Base-by-base conservation (phyloP, 768 basidiomycete species). In the Agaricus subrufescens region DNA sequence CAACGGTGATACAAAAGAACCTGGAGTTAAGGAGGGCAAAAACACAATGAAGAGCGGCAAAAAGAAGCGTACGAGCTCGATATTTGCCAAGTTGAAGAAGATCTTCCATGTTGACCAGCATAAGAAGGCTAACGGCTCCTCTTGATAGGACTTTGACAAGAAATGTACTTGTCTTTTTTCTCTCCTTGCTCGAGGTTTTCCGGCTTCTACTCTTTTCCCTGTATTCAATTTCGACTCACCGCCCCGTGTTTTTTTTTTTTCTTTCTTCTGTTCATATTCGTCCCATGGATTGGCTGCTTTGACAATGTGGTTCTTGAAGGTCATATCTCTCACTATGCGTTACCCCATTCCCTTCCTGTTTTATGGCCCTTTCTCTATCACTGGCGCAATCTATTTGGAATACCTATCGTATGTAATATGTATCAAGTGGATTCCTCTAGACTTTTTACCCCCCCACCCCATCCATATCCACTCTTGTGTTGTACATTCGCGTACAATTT, bases 11-110 rank as follows among this genome's bases (percentile, higher is more conserved):
- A 46, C 40, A 7, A 14, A 43, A 11, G 52, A 53, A 34, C 37
- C 37, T 23, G 43, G 44, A 10, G 52, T 27, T 12, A 25, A 44
- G 19, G 47, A 56, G 23, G 46, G 47, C 19, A 49, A 34, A 29
- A 39, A 29, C 6, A 70, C 74, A 1, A 51, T 61, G n/a, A 67
- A 11, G 34, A 34, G 34, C 11, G 34, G 65, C 14, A 71, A 76
- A 56, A 83, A 84, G 72, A 85, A 83, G 64, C 72, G 73, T 45
- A 65, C 27, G 25, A 34, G 68, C 5, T 84, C 84, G 14, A 64
- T 86, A 30, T 75, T 87, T 51, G 77, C 76, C 26, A 84, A 75
- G 61, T 39, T 81, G 50, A 85, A 80, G 63, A 64, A 74, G 40
- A 62, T 84, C 5, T 86, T 87, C 62, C 63, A 69, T 14, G 63